Conservation (phyloP, 139 green algal species). For the Trebouxia sp. region DNA sequence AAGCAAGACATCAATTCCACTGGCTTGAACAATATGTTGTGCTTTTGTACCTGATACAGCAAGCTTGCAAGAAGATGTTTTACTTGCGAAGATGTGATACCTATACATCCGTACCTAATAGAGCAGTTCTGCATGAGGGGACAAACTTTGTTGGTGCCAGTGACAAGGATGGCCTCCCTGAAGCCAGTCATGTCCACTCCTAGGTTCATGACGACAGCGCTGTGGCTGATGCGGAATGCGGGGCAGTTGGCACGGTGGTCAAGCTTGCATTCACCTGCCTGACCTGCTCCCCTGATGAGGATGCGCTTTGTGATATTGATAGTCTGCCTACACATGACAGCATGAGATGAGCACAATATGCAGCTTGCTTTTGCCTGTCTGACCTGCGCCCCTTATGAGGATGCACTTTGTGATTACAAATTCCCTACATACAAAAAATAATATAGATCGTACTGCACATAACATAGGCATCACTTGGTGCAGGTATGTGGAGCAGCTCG, state of each 20-base stretch:
- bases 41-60: too few relatives aligned
- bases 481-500: too few relatives aligned
- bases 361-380: constrained; percentile 55
- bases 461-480: too few relatives aligned
- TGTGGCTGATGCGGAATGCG: constrained; percentile 52
- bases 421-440: background rate
- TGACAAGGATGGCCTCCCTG: constrained; percentile 52
- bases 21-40: too few relatives aligned
- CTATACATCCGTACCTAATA: constrained; percentile 39
- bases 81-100: too few relatives aligned
- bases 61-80: too few relatives aligned
- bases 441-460: too few relatives aligned
- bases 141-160: constrained; percentile 30
- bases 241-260: constrained; percentile 67
- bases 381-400: constrained; percentile 65
- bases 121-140: constrained; percentile 56
- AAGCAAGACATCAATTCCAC: too few relatives aligned
- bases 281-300: constrained; percentile 64
- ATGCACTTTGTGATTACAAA: constrained; percentile 67
- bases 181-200: constrained; percentile 71
- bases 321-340: constrained; percentile 43
- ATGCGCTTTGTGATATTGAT: constrained; percentile 61
- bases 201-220: constrained; percentile 56
- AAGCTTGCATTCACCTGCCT: constrained; percentile 54
- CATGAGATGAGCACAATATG: too few relatives aligned